Evolutionary conservation across 768 basidiomycete species (phyloP).

Genomic region (Amanita subjunquillea): DNA sequence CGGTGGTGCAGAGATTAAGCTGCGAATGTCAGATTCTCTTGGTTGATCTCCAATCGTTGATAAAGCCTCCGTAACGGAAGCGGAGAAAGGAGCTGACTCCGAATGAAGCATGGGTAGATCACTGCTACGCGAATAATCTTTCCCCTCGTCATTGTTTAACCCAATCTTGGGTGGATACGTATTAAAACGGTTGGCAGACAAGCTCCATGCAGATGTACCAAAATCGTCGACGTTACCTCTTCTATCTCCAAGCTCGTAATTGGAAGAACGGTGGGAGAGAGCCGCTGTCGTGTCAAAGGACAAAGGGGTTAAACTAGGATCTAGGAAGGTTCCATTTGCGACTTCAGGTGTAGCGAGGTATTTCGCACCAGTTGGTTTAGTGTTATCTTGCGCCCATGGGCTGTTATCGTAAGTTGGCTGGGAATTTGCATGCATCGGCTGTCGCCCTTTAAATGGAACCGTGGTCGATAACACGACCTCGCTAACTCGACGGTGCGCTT

Average conservation of each 20-base stretch:
- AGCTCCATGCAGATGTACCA: slow-evolving; percentile 19
- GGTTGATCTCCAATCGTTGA: not conserved
- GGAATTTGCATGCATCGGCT: not conserved
- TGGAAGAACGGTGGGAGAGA: slow-evolving; percentile 9
- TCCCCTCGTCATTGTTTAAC: slow-evolving; percentile 10
- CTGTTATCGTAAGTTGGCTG: not conserved
- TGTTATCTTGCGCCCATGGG: not conserved
- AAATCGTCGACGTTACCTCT: slow-evolving; percentile 29
- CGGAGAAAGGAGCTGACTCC: slow-evolving; percentile 23
- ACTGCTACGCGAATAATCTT: slow-evolving; percentile 15
- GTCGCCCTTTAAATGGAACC: slow-evolving; percentile 19
- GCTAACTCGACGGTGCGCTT: slow-evolving; percentile 47
- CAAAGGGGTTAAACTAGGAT: slow-evolving; percentile 10
- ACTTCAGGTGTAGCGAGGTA: slow-evolving; percentile 22
- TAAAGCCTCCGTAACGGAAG: slow-evolving; percentile 25
- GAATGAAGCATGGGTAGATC: slow-evolving; percentile 17
- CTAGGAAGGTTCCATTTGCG: slow-evolving; percentile 16
- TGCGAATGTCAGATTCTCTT: not conserved
- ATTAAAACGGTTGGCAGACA: slow-evolving; percentile 43
- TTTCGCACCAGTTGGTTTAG: slow-evolving; percentile 2
- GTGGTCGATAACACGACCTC: slow-evolving; percentile 37
- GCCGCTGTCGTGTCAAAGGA: slow-evolving; percentile 7
- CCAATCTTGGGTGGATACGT: slow-evolving; percentile 43
- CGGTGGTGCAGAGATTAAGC: slow-evolving; percentile 7
- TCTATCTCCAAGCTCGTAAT: slow-evolving; percentile 5